Percentiles rank a stretch among this genome's conserved stretches.
These are phyloP conservation scores for Hygrocybe coccinea DNA, from an alignment of 768 basidiomycete species.

Conservation along the genomic window DNA sequence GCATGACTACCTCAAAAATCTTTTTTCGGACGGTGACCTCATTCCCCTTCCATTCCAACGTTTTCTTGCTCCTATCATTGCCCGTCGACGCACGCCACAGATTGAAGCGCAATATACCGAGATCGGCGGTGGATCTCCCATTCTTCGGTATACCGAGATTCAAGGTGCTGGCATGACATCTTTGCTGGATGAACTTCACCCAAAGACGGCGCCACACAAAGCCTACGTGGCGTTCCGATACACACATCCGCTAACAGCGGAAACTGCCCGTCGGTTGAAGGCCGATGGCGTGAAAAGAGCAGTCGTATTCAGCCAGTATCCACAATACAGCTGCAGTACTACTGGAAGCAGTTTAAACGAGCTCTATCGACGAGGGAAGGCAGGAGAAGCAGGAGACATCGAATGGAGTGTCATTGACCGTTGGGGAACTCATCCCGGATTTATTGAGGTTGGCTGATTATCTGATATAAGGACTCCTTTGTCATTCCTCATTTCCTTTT, in stretches of 20 bases:
- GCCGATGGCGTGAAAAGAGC: constrained; percentile 88
- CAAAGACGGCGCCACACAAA: constrained; percentile 91
- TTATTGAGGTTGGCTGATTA: constrained; percentile 68
- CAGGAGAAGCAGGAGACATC: constrained; percentile 60
- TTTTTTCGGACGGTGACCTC: constrained; percentile 89
- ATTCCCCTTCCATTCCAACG: constrained; percentile 94
- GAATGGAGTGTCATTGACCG: constrained; percentile 98
- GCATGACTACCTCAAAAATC: constrained; percentile 83
- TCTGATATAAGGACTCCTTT: background rate
- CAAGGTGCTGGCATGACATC: constrained; percentile 90
- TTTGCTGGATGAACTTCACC: constrained; percentile 91
- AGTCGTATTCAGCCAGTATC: constrained; percentile 96
- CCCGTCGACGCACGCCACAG: constrained; percentile 79
- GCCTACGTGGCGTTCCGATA: constrained; percentile 95
- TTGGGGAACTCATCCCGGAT: constrained; percentile 94
- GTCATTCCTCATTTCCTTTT: constrained; percentile 5
- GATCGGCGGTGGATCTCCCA: constrained; percentile 97
- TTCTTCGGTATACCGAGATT: constrained; percentile 78
- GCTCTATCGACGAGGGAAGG: constrained; percentile 61
- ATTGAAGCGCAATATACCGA: constrained; percentile 93
- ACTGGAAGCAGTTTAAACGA: constrained; percentile 98
- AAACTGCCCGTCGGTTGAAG: constrained; percentile 77
- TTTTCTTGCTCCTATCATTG: constrained; percentile 82
- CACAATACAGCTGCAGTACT: constrained; percentile 97
- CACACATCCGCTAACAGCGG: constrained; percentile 81